Conservation (phyloP, 495 filamentous ascomycete genomes). For the Podospora anserina region DNA sequence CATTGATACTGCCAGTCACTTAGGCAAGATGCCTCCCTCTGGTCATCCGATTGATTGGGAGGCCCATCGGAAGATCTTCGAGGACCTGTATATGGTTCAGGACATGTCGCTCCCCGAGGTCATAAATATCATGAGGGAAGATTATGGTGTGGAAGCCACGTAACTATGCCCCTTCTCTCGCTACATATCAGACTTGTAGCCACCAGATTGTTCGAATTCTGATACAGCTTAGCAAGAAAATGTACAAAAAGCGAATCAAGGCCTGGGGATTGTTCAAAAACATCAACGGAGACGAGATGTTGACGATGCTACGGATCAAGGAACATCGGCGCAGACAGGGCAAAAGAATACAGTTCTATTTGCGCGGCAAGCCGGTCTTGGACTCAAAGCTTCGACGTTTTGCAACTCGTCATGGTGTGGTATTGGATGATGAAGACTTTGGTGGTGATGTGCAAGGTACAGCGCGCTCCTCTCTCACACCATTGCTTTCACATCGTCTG, state of each 20-base stretch:
- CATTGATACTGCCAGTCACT: background rate
- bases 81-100: slow-evolving; percentile 25
- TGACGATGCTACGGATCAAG: slow-evolving; percentile 25
- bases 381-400: slow-evolving; percentile 24
- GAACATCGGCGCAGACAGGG: slow-evolving; percentile 18
- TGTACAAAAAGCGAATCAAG: slow-evolving; percentile 32
- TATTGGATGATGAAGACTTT: background rate
- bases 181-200: background rate
- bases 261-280: slow-evolving; percentile 31
- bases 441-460: background rate
- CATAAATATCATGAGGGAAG: slow-evolving; percentile 21
- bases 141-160: slow-evolving; percentile 25
- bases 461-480: background rate
- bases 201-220: background rate
- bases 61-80: slow-evolving; percentile 19
- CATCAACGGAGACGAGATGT: slow-evolving; percentile 23
- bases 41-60: slow-evolving; percentile 19
- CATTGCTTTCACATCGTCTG: background rate
- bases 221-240: slow-evolving; percentile 19
- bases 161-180: slow-evolving; percentile 6
- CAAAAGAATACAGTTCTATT: slow-evolving; percentile 23
- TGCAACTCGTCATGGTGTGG: slow-evolving; percentile 11
- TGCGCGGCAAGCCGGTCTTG: slow-evolving; percentile 13
- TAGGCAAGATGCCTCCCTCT: slow-evolving; percentile 9
- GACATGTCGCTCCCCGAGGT: slow-evolving; percentile 23